phyloP scores from a whole-genome alignment of 176 grass and related monocot genomes.

The Cenchrus fungigraminus region DNA sequence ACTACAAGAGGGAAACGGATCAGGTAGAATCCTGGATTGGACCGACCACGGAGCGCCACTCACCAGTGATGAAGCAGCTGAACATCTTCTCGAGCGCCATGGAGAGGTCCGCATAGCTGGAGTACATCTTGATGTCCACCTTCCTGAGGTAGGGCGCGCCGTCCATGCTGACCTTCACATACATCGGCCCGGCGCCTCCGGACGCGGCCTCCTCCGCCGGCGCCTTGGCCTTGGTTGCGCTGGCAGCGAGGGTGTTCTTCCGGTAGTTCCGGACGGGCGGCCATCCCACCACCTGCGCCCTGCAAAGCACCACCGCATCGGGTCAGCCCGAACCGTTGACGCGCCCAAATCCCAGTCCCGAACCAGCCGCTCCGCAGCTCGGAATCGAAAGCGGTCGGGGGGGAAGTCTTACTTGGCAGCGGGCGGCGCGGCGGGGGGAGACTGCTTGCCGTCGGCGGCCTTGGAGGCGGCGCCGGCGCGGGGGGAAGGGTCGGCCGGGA shows the following conservation, averaged over 20 bases:
- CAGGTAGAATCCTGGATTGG: too few relatives aligned
- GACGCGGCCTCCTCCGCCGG: slow-evolving; percentile 38
- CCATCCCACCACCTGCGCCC: slow-evolving; percentile 86
- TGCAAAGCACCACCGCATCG: slow-evolving; percentile 11
- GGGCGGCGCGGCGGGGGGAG: slow-evolving; percentile 26
- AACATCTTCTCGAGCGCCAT: slow-evolving; percentile 72
- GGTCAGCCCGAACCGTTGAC: not conserved
- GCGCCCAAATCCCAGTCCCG: too few relatives aligned
- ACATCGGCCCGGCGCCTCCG: slow-evolving; percentile 36
- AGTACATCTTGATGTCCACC: slow-evolving; percentile 73
- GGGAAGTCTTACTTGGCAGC: slow-evolving; percentile 45
- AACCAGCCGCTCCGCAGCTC: accelerated
- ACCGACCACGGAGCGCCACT: not conserved
- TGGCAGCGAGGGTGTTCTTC: slow-evolving; percentile 69
- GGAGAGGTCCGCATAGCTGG: slow-evolving; percentile 66
- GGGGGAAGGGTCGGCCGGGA: slow-evolving; percentile 34
- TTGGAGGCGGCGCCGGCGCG: not conserved
- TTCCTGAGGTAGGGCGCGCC: slow-evolving; percentile 77
- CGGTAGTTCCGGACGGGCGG: slow-evolving; percentile 76
- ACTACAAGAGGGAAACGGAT: not conserved
- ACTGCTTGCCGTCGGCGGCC: slow-evolving; percentile 23
- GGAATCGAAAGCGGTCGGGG: not conserved
- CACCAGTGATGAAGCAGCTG: slow-evolving; percentile 75
- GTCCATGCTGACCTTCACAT: slow-evolving; percentile 86
- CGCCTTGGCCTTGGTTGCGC: slow-evolving; percentile 46